Evolutionary conservation across 768 basidiomycete species (phyloP).

Genomic region (Leccinum pellstonianum): DNA sequence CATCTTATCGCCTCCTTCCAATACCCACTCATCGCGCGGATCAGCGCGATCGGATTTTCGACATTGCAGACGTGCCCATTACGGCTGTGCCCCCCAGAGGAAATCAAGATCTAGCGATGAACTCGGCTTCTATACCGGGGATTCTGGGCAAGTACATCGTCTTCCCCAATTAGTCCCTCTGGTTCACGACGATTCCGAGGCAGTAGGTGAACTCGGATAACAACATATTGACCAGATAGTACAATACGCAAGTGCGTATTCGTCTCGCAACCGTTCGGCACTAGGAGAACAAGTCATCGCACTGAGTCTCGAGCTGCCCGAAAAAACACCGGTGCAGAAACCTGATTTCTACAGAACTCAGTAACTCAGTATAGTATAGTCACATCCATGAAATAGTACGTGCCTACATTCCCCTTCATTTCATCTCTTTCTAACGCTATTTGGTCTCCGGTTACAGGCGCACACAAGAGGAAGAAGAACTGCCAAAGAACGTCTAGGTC

Average conservation of each 20-base stretch:
- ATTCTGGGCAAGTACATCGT: conserved; percentile 41
- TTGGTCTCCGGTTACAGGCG: conserved; percentile 44
- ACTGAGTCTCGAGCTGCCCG: conserved; percentile 50
- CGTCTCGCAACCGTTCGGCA: background rate
- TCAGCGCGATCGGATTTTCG: conserved; percentile 47
- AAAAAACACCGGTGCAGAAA: conserved; percentile 48
- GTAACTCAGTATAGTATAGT: conserved; percentile 32
- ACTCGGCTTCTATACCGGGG: conserved; percentile 47
- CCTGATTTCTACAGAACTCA: conserved; percentile 37
- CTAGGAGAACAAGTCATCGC: conserved; percentile 30
- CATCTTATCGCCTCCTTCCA: background rate
- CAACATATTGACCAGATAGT: conserved; percentile 66
- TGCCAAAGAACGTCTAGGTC: conserved; percentile 54
- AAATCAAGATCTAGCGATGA: conserved; percentile 42
- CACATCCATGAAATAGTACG: conserved; percentile 28
- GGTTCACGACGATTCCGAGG: background rate
- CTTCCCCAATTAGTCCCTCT: background rate
- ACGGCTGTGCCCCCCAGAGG: conserved; percentile 38
- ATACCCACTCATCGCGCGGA: conserved; percentile 15
- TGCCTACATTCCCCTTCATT: background rate
- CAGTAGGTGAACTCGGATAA: conserved; percentile 50
- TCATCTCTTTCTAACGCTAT: background rate
- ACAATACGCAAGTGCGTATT: conserved; percentile 51
- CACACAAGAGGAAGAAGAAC: conserved; percentile 46
- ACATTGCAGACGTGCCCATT: conserved; percentile 48